Conservation (phyloP, 805 yeast species). For the Suhomyces sp. region DNA sequence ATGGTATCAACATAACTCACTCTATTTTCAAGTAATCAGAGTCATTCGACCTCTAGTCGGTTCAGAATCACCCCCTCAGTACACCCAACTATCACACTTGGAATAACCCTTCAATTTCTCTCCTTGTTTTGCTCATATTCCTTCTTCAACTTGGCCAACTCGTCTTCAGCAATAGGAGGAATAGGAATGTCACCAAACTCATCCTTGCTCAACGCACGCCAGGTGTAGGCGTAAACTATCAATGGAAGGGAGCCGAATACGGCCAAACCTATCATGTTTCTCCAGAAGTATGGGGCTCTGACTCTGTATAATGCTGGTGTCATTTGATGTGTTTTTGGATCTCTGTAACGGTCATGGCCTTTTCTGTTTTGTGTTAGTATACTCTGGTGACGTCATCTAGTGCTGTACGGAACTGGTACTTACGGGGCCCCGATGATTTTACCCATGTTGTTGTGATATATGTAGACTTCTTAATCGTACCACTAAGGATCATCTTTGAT, state of each 20-base stretch:
- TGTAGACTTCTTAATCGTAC: no score
- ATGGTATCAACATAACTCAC: no score
- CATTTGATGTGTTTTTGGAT: constrained; percentile 76
- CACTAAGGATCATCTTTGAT: no score
- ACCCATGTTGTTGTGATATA: constrained; percentile 13
- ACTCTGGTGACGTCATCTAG: no score
- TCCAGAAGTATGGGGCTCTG: constrained; percentile 80
- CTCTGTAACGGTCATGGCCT: constrained; percentile 47
- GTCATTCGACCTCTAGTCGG: no score
- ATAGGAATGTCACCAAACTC: constrained; percentile 91
- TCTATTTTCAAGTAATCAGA: no score
- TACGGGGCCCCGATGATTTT: constrained; percentile 18
- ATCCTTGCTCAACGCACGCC: constrained; percentile 65
- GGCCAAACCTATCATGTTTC: constrained; percentile 64
- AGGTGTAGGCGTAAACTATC: constrained; percentile 66
- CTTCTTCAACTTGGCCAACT: constrained; percentile 65
- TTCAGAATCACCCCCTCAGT: no score
- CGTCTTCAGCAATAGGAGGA: constrained; percentile 84
- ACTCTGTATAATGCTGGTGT: constrained; percentile 93
- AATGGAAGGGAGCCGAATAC: constrained; percentile 62
- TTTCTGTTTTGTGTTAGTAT: constrained; percentile 28
- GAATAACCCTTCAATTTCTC: no score
- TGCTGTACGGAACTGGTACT: no score
- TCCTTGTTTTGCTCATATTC: constrained; percentile 56
- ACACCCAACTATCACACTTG: no score